Conservation (phyloP, 2,329 filamentous ascomycete species). For the Fusarium sp. region DNA sequence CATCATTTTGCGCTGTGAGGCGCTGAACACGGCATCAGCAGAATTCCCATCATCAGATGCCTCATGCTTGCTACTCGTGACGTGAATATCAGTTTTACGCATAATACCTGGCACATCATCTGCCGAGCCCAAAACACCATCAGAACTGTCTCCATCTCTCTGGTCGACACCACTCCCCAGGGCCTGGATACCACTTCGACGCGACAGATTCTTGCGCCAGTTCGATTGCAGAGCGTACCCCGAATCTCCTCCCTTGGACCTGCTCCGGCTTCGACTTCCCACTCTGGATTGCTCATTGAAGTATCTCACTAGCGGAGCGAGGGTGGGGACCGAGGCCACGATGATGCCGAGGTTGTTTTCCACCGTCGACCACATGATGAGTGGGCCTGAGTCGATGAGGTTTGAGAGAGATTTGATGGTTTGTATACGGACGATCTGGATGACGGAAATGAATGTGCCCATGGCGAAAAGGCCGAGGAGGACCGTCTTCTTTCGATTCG, state of each 20-base stretch:
- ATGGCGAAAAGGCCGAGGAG: constrained; percentile 59
- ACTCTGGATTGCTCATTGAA: constrained; percentile 46
- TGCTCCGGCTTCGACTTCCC: constrained; percentile 30
- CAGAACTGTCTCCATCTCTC: constrained; percentile 22
- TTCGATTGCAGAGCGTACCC: constrained; percentile 46
- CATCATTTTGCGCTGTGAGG: background rate
- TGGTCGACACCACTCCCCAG: constrained; percentile 28
- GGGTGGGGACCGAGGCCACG: constrained; percentile 55
- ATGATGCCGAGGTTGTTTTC: constrained; percentile 59
- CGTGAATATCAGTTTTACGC: constrained; percentile 28
- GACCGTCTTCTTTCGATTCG: constrained; percentile 55
- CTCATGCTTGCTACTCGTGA: constrained; percentile 6
- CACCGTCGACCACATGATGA: constrained; percentile 60
- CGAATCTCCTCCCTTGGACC: constrained; percentile 18
- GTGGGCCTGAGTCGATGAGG: constrained; percentile 57
- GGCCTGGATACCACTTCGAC: constrained; percentile 34
- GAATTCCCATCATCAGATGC: background rate
- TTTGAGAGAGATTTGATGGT: constrained; percentile 58
- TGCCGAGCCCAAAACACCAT: constrained; percentile 15
- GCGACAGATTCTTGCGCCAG: constrained; percentile 29
- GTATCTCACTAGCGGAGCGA: constrained; percentile 55
- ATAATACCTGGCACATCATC: constrained; percentile 13
- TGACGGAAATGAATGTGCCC: constrained; percentile 63
- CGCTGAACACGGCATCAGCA: background rate
- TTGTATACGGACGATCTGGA: constrained; percentile 63